Evolutionary conservation across 164 flowering plant genomes (phyloP).

Genomic region (Magnolia changhungtana): DNA sequence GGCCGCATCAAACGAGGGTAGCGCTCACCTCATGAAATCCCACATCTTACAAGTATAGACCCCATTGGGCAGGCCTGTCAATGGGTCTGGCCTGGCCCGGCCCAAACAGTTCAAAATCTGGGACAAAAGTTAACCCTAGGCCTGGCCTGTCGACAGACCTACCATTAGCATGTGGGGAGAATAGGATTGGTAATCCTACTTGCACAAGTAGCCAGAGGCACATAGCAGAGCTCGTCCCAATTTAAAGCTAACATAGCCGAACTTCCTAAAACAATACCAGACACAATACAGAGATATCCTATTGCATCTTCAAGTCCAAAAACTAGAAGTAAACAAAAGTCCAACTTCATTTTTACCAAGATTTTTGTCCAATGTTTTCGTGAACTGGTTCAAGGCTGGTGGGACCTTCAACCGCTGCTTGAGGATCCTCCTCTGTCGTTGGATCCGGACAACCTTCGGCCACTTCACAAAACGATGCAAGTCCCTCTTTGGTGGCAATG

Average conservation of each 20-base stretch:
- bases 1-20: no score
- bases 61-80: no score
- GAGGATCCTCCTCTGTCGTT: constrained; percentile 33
- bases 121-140: no score
- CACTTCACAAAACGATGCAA: constrained; percentile 32
- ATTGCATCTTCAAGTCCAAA: no score
- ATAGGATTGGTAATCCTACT: not conserved
- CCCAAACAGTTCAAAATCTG: no score
- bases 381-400: constrained; percentile 30
- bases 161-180: no score
- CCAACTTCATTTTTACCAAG: constrained; percentile 9
- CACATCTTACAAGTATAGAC: no score
- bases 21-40: no score
- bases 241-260: not conserved
- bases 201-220: not conserved
- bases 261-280: no score
- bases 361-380: constrained; percentile 30
- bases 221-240: not conserved
- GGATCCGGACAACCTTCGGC: constrained; percentile 30
- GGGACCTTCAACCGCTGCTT: constrained; percentile 35
- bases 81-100: no score
- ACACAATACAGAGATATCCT: not conserved
- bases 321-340: not conserved
- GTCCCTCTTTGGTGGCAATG: constrained; percentile 42
- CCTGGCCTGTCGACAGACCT: no score